Percentiles rank a stretch among this genome's conserved stretches.
Conservation (phyloP, 1,284 basidiomycete genomes). For the Malassezia caprae region DNA sequence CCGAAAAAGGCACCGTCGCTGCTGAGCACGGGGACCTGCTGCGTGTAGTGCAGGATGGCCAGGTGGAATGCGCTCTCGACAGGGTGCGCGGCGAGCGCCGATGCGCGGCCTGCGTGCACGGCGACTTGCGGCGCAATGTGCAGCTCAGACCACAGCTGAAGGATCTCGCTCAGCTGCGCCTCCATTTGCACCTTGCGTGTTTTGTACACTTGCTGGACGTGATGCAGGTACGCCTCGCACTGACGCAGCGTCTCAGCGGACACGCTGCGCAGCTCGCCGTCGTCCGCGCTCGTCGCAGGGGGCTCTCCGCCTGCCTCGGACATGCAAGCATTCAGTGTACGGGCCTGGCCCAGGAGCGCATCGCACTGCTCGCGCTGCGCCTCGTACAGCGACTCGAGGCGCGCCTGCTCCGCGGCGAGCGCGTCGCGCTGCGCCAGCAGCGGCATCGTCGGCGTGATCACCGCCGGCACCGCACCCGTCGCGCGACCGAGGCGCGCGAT, state of each 20-base stretch:
- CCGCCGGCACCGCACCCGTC: neutral
- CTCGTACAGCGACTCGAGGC: slow-evolving; percentile 12
- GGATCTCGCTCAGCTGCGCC: slow-evolving; percentile 27
- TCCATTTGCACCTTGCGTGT: slow-evolving; percentile 27
- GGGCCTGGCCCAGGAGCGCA: neutral
- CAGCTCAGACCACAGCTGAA: slow-evolving; percentile 43
- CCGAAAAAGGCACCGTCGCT: slow-evolving; percentile 24
- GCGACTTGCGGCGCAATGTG: slow-evolving; percentile 23
- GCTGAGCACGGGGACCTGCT: slow-evolving; percentile 25
- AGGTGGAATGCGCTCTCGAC: slow-evolving; percentile 22
- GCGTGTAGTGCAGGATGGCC: slow-evolving; percentile 29
- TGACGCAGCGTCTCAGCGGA: slow-evolving; percentile 19
- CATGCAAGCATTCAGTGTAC: slow-evolving; percentile 11
- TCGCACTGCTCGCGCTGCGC: slow-evolving; percentile 10
- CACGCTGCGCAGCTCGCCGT: slow-evolving; percentile 19
- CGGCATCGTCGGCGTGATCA: slow-evolving; percentile 1
- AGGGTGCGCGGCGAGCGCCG: slow-evolving; percentile 16
- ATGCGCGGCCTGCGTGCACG: slow-evolving; percentile 20
- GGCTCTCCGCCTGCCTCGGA: slow-evolving; percentile 9
- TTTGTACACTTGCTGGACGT: slow-evolving; percentile 29
- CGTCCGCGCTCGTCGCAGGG: neutral
- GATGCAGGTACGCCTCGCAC: slow-evolving; percentile 29
- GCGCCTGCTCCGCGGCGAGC: slow-evolving; percentile 9
- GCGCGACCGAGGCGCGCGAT: slow-evolving; percentile 16
- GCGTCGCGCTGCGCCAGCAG: slow-evolving; percentile 13